Conservation (phyloP, 352 stramenopile species). For the Nothophytophthora sp. region DNA sequence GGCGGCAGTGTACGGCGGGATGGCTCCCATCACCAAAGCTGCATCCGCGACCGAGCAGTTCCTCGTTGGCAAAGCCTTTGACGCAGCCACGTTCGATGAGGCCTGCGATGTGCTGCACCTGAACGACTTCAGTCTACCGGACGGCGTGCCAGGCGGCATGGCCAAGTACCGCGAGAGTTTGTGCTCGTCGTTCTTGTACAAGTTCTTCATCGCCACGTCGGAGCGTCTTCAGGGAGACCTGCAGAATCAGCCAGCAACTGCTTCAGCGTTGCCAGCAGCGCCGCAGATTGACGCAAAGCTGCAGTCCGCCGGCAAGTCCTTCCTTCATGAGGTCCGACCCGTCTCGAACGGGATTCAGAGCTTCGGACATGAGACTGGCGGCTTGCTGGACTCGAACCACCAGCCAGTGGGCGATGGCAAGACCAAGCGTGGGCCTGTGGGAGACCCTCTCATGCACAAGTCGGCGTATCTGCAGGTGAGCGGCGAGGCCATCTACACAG, state of each 20-base stretch:
- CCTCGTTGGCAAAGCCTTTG: constrained; percentile 85
- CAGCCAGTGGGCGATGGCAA: constrained; percentile 36
- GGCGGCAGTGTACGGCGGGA: constrained; percentile 66
- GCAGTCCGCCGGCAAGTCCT: constrained; percentile 56
- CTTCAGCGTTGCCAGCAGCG: constrained; percentile 16
- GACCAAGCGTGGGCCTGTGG: constrained; percentile 71
- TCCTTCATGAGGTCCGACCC: constrained; percentile 56
- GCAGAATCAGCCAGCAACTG: constrained; percentile 5
- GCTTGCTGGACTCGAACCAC: constrained; percentile 67
- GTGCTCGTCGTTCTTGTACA: constrained; percentile 94
- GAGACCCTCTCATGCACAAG: constrained; percentile 92
- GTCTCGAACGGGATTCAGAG: constrained; percentile 54
- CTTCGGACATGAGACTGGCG: constrained; percentile 62
- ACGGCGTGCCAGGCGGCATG: constrained; percentile 93
- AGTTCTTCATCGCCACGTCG: constrained; percentile 90
- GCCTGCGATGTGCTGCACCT: constrained; percentile 81
- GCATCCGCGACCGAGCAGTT: constrained; percentile 55
- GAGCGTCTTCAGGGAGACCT: constrained; percentile 56
- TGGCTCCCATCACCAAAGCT: constrained; percentile 70
- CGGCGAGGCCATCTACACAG: constrained; percentile 94
- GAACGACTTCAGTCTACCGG: constrained; percentile 91
- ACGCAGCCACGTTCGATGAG: constrained; percentile 73
- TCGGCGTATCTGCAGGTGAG: constrained; percentile 94
- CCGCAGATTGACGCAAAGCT: constrained; percentile 39
- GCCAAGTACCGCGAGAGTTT: constrained; percentile 94